Conservation (phyloP, 2,329 filamentous ascomycete species). For the Venturia pyrina region DNA sequence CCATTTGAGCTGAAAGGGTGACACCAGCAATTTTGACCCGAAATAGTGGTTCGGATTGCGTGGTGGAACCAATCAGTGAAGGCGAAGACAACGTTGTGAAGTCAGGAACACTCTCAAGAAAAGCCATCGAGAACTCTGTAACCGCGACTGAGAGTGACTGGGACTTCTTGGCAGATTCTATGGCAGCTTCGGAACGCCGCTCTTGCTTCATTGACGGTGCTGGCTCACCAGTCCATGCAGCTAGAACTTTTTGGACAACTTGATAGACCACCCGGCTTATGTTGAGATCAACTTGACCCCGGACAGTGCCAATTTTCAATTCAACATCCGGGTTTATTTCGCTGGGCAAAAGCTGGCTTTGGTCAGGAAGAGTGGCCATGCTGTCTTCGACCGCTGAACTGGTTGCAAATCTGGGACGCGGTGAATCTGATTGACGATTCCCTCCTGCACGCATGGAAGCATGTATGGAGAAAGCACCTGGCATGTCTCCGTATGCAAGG, state of each 20-base stretch:
- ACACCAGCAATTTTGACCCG: constrained; percentile 1
- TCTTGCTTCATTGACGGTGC: neutral
- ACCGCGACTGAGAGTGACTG: neutral
- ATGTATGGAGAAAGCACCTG: constrained; percentile 10
- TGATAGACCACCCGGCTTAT: constrained; percentile 25
- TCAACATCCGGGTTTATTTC: constrained; percentile 14
- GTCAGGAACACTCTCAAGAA: constrained; percentile 4
- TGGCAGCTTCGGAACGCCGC: neutral
- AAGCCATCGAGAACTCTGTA: constrained; percentile 1
- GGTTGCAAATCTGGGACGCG: neutral
- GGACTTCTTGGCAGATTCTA: neutral
- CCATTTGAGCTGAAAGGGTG: constrained; percentile 19
- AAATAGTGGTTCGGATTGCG: constrained; percentile 14
- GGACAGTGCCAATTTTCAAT: constrained; percentile 25
- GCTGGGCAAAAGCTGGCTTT: neutral
- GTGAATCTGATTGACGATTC: neutral
- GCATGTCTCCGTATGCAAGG: constrained; percentile 8
- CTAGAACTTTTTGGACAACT: constrained; percentile 15
- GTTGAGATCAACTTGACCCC: constrained; percentile 25
- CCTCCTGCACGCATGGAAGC: neutral
- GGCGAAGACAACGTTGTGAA: neutral
- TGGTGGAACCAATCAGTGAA: neutral
- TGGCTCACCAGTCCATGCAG: neutral
- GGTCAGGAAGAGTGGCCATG: neutral
- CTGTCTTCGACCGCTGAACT: neutral